Base-by-base conservation (phyloP, 2,329 filamentous ascomycete genomes). In the Bipolaris zeicola region DNA sequence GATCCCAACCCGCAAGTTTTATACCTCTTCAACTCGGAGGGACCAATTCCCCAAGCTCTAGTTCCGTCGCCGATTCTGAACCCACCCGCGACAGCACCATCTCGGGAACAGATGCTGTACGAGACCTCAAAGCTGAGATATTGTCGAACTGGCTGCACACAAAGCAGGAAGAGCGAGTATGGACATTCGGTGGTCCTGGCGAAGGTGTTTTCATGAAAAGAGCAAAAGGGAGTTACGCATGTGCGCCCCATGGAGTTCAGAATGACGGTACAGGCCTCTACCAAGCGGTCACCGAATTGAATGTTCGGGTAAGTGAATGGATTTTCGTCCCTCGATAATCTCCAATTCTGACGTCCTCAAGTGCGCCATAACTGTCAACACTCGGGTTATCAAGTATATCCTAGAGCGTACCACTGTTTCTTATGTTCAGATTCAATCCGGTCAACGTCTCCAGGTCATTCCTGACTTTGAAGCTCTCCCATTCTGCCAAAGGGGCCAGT, bases 401-500 rank as follows among this genome's bases (percentile, higher is more conserved):
- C 76, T 89, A 6, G 76, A 81, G 54, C 75, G 79, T 46, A 80
- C 78, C 43, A 77, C 80, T 20, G 62, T 78, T 20, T 77, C 83
- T 14, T 87, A 83, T 61, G 83, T 89, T 8, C 85, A 87, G 8
- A 76, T 89, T 14, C 73, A 80, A 14, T 78, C 82, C 50, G 85
- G 84, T 3, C 79, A 88, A 16, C 83, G 83, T 24, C 74, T 89
- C 6, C 87, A 90, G 66, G 83, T 89, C 4, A 76, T 89, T 20
- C 82, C 82, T 2, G 82, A 81, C 46, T 81, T 89, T 54, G 76
- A 78, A 2, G 80, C 83, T 46, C 77, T 90, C 4, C 83, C 84
- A 0, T 74, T 78, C 22, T 88, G 85, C 5, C 83, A 90, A 57
- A 93, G 91, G 73, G 86, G 91, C 71, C 90, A 94, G 71, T 92